These are phyloP conservation scores for Colletotrichum tofieldiae DNA, from an alignment of 2,329 filamentous ascomycete genomes.

Conservation along the genomic window DNA sequence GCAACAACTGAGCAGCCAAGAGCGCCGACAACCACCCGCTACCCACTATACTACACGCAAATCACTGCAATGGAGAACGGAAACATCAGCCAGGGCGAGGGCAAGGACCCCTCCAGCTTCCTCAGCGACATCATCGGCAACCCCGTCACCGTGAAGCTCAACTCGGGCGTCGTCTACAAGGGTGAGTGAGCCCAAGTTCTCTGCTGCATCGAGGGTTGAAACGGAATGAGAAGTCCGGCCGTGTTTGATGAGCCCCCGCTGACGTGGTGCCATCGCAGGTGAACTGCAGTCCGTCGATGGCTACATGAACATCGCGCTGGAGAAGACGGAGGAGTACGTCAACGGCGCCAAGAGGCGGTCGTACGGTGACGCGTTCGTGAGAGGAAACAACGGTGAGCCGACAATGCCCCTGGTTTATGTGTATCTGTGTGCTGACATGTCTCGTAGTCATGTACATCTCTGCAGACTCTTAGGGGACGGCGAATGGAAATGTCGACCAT, in stretches of 20 bases:
- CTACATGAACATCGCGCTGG: slow-evolving; percentile 99
- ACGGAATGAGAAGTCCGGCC: not conserved
- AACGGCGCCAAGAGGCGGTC: slow-evolving; percentile 85
- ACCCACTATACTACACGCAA: not conserved
- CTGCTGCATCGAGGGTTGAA: too few relatives aligned
- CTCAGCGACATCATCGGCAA: slow-evolving; percentile 95
- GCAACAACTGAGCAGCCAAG: not conserved
- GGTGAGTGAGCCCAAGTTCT: slow-evolving; percentile 66
- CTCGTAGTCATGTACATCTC: slow-evolving; percentile 79
- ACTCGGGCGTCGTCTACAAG: slow-evolving; percentile 99
- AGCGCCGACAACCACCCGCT: not conserved
- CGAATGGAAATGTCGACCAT: slow-evolving; percentile 4
- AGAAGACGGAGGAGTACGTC: slow-evolving; percentile 94
- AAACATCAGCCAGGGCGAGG: slow-evolving; percentile 74
- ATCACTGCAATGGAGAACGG: slow-evolving; percentile 80
- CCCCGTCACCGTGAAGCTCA: slow-evolving; percentile 95
- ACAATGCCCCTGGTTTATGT: not conserved
- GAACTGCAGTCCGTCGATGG: slow-evolving; percentile 97
- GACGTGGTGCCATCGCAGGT: slow-evolving; percentile 66
- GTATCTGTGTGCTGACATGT: slow-evolving; percentile 43
- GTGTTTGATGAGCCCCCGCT: slow-evolving; percentile 41
- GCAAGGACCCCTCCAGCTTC: slow-evolving; percentile 94
- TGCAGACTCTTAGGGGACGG: slow-evolving; percentile 65
- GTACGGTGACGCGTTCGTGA: slow-evolving; percentile 95
- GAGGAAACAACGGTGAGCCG: slow-evolving; percentile 90